Conservation (phyloP, 202 grass and related monocot genomes). For the Brachypodium distachyon region DNA sequence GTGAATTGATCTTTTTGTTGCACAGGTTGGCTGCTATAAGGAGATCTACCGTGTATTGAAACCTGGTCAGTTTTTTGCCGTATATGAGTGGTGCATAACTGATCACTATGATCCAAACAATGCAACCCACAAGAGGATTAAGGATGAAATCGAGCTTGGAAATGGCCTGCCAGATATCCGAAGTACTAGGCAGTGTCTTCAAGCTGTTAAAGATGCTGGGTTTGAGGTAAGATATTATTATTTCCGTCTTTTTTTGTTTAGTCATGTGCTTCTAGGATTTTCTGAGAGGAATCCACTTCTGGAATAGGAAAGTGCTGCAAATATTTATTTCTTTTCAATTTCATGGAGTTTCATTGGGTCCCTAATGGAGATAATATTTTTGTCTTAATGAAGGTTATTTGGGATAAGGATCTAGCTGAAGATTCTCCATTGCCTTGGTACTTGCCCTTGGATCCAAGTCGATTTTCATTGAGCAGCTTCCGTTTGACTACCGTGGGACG, state of each 20-base stretch:
- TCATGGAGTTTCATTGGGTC: background rate
- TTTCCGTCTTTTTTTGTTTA: background rate
- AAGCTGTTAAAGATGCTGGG: constrained; percentile 86
- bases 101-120: constrained; percentile 77
- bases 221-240: constrained; percentile 57
- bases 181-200: constrained; percentile 77
- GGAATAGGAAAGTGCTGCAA: background rate
- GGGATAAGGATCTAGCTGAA: constrained; percentile 75
- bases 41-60: constrained; percentile 93
- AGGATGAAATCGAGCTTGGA: constrained; percentile 88
- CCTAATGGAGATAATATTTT: background rate
- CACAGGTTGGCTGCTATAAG: constrained; percentile 92
- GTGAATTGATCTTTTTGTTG: constrained; percentile 4
- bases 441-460: constrained; percentile 74
- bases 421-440: constrained; percentile 90
- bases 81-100: constrained; percentile 96
- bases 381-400: constrained; percentile 65
- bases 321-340: constrained; percentile 14
- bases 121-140: constrained; percentile 72
- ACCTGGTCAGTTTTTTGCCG: constrained; percentile 88
- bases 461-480: constrained; percentile 82
- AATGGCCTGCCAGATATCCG: constrained; percentile 89
- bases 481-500: constrained; percentile 78
- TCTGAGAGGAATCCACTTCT: background rate
- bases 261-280: background rate